These are phyloP conservation scores for Trametes cubensis DNA, from an alignment of 768 basidiomycete species.

Conservation along the genomic window DNA sequence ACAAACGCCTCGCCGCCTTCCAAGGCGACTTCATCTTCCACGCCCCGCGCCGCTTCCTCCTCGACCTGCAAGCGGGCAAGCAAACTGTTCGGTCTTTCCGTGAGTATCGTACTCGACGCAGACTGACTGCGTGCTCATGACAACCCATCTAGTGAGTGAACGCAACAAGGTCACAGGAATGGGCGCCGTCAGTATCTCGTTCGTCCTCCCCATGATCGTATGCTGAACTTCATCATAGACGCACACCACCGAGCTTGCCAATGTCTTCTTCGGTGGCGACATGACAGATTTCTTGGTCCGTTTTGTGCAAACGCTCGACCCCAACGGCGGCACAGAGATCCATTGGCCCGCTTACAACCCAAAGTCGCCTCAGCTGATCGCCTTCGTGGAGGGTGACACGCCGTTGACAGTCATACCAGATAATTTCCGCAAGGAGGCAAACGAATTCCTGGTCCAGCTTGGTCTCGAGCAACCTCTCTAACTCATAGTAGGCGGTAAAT, in stretches of 20 bases:
- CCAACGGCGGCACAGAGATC: conserved; percentile 41
- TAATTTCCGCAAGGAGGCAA: conserved; percentile 45
- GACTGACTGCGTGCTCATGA: not conserved
- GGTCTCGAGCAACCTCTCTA: conserved; percentile 10
- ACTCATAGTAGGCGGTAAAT: no score
- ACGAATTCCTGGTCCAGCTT: conserved; percentile 26
- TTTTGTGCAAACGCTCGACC: conserved; percentile 45
- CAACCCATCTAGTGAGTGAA: conserved; percentile 12
- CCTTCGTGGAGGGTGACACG: conserved; percentile 42
- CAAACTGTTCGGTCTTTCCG: conserved; percentile 47
- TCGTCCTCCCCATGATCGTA: no score
- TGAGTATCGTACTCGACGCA: conserved; percentile 25
- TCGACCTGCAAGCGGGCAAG: conserved; percentile 41
- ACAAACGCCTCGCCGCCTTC: conserved; percentile 53
- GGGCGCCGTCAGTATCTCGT: conserved; percentile 13
- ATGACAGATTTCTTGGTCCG: conserved; percentile 50
- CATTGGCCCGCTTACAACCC: conserved; percentile 51
- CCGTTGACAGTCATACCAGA: conserved; percentile 43
- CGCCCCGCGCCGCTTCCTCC: conserved; percentile 49
- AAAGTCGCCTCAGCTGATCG: conserved; percentile 41
- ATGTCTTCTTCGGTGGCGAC: conserved; percentile 46
- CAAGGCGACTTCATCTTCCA: conserved; percentile 55
- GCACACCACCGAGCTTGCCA: conserved; percentile 47
- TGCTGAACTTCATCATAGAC: conserved; percentile 32
- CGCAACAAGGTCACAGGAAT: conserved; percentile 18